A percentile compares a stretch with the other conserved stretches of the same genome.
phyloP scores from a whole-genome alignment of 2,329 filamentous ascomycete species.

The Apiospora koreana region DNA sequence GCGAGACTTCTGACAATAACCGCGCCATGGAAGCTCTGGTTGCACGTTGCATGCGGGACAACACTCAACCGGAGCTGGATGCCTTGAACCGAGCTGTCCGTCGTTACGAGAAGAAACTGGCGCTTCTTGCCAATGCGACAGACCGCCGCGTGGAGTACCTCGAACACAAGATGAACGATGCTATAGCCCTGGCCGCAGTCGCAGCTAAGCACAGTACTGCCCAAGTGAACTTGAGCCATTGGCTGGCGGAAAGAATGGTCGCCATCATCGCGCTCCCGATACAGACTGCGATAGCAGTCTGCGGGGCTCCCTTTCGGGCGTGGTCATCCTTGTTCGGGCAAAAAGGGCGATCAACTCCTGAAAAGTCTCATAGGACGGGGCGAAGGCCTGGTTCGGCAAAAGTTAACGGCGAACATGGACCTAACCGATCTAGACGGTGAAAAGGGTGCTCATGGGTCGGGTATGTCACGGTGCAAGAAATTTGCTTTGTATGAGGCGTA shows the following conservation, averaged over 20 bases:
- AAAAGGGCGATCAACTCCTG: conserved; percentile 30
- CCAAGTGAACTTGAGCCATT: conserved; percentile 38
- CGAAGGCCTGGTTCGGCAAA: conserved; percentile 24
- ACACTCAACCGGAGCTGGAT: conserved; percentile 56
- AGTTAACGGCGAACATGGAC: conserved; percentile 26
- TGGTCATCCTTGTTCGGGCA: conserved; percentile 34
- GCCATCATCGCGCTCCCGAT: conserved; percentile 43
- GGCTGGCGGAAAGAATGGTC: conserved; percentile 39
- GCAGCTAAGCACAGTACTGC: conserved; percentile 57
- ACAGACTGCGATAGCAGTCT: conserved; percentile 38
- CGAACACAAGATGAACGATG: conserved; percentile 72
- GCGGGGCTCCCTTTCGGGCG: conserved; percentile 45
- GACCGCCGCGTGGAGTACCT: conserved; percentile 74
- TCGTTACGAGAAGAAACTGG: conserved; percentile 87
- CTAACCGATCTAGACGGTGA: conserved; percentile 11
- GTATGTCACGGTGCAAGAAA: conserved; percentile 19
- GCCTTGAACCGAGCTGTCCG: conserved; percentile 85
- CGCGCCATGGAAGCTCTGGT: conserved; percentile 11
- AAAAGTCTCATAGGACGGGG: conserved; percentile 26
- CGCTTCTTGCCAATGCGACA: conserved; percentile 72
- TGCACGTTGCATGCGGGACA: conserved; percentile 25
- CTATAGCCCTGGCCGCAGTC: conserved; percentile 77
- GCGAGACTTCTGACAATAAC: conserved; percentile 23
- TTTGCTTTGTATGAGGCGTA: background rate
- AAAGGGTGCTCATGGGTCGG: conserved; percentile 23